phyloP scores from a whole-genome alignment of 139 green algal species.

The Coccomyxa sp. region DNA sequence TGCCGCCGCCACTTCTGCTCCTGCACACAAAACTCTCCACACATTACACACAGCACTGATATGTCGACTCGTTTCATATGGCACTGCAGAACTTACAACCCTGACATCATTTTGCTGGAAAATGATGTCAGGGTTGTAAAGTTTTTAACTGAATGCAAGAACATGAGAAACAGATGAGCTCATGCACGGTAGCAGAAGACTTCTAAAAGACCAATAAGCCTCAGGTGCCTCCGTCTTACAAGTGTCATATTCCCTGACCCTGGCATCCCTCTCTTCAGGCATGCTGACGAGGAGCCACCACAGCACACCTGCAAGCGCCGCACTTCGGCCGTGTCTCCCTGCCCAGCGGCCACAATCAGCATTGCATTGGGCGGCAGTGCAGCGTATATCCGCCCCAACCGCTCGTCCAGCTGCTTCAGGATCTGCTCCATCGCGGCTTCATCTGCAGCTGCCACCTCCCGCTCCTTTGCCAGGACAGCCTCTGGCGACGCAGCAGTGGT shows the following conservation, averaged over 20 bases:
- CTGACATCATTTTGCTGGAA: no score
- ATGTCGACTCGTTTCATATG: neutral
- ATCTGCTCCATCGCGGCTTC: slow-evolving; percentile 8
- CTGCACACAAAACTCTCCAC: slow-evolving; percentile 16
- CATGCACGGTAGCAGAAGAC: no score
- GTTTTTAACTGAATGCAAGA: neutral
- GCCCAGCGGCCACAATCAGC: slow-evolving; percentile 54
- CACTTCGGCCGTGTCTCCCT: slow-evolving; percentile 52
- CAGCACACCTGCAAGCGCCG: slow-evolving; percentile 17
- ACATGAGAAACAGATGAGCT: neutral
- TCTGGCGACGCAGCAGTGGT: neutral
- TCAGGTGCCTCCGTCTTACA: no score
- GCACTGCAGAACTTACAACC: neutral
- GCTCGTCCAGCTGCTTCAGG: slow-evolving; percentile 32
- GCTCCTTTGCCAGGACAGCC: neutral
- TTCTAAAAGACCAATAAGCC: no score
- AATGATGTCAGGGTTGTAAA: no score
- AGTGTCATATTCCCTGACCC: no score
- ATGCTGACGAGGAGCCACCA: neutral
- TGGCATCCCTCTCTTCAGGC: no score
- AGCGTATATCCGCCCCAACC: slow-evolving; percentile 35
- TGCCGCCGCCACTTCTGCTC: slow-evolving; percentile 52
- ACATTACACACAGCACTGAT: neutral
- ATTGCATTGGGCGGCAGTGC: slow-evolving; percentile 46
- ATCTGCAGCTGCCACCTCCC: neutral